phyloP scores from a whole-genome alignment of 306 rosid genomes.

The Ormosia semicastrata region DNA sequence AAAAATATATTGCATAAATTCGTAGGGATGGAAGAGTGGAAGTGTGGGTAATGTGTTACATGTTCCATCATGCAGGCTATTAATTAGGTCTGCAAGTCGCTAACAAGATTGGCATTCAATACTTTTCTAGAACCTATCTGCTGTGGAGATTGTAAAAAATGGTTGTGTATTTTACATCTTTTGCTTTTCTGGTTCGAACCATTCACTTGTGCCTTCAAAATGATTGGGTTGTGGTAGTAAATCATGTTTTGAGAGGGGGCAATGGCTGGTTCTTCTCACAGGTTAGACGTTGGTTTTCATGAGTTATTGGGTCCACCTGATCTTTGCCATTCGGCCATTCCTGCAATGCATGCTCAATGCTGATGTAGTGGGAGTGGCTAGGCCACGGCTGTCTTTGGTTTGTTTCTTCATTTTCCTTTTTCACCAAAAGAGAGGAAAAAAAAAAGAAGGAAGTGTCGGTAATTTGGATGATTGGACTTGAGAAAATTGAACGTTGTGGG shows the following conservation, averaged over 20 bases:
- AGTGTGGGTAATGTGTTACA: background rate
- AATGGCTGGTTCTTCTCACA: background rate
- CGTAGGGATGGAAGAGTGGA: no score
- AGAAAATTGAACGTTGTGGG: no score
- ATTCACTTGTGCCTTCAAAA: background rate
- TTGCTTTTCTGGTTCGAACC: background rate
- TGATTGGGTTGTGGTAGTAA: background rate
- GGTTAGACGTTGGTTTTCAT: background rate
- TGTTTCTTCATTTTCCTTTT: no score
- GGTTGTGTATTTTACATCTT: background rate
- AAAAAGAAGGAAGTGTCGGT: no score
- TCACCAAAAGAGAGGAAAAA: no score
- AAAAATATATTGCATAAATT: no score
- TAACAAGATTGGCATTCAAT: background rate
- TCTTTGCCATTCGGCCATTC: no score
- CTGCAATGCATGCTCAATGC: no score
- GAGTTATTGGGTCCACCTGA: background rate
- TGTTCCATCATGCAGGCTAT: background rate
- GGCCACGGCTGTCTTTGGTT: no score
- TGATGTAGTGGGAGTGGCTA: no score
- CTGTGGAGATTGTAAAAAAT: background rate
- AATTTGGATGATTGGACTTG: no score
- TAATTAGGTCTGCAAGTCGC: background rate
- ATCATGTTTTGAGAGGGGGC: background rate
- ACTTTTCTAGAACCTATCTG: background rate